Evolutionary conservation across 2,329 filamentous ascomycete species (phyloP).

Genomic region (Huntiella moniliformis): DNA sequence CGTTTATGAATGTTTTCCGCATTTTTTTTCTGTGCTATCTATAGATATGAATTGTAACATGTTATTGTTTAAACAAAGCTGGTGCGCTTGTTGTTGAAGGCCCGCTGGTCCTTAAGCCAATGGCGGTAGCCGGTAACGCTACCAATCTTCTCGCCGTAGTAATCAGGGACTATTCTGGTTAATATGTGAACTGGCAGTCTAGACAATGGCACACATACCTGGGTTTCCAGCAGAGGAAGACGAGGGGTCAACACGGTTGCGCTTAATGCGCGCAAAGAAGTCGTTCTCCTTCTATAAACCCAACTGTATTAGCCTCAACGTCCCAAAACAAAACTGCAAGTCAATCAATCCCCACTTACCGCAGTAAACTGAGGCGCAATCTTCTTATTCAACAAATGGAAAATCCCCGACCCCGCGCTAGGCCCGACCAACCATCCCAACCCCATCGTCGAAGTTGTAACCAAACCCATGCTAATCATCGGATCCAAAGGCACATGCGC

Average conservation of each 20-base stretch:
- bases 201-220: slow-evolving; percentile 22
- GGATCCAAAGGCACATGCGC: slow-evolving; percentile 68
- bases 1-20: not conserved
- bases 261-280: slow-evolving; percentile 83
- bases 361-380: slow-evolving; percentile 50
- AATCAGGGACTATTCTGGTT: slow-evolving; percentile 53
- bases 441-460: slow-evolving; percentile 58
- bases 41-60: not conserved
- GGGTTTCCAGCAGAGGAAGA: slow-evolving; percentile 82
- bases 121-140: slow-evolving; percentile 79
- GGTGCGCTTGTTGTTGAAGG: slow-evolving; percentile 81
- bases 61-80: slow-evolving; percentile 31
- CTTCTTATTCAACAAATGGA: slow-evolving; percentile 51
- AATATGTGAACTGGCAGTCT: not conserved
- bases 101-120: slow-evolving; percentile 94
- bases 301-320: not conserved
- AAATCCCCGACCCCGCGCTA: slow-evolving; percentile 59
- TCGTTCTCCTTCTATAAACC: slow-evolving; percentile 62
- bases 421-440: slow-evolving; percentile 80
- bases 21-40: not conserved
- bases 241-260: slow-evolving; percentile 76
- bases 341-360: slow-evolving; percentile 26
- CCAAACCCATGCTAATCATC: slow-evolving; percentile 64
- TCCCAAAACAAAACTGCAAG: not conserved
- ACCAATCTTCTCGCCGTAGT: slow-evolving; percentile 96